Conservation (phyloP, 352 stramenopile species). For the Phytophthora hybrid region DNA sequence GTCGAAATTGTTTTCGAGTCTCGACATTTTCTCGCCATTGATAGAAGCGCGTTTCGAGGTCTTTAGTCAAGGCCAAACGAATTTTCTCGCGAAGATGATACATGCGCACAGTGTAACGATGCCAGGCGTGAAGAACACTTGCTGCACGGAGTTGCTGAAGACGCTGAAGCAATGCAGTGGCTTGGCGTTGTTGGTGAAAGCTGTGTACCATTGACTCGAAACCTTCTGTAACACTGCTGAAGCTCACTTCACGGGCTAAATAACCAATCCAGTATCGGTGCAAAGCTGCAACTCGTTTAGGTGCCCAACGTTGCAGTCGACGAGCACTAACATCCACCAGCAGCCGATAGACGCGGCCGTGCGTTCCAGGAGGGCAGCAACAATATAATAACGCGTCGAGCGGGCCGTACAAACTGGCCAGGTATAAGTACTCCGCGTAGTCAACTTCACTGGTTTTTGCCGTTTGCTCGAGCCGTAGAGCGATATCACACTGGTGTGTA, state of each 20-base stretch:
- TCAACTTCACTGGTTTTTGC: conserved; percentile 12
- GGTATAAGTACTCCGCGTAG: conserved; percentile 32
- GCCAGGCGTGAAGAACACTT: conserved; percentile 15
- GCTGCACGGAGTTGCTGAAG: conserved; percentile 12
- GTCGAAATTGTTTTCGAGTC: conserved; percentile 5
- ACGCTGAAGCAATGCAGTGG: conserved; percentile 15
- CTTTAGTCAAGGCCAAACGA: conserved; percentile 8
- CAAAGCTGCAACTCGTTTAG: conserved; percentile 14
- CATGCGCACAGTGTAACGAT: conserved; percentile 16
- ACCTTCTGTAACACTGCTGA: conserved; percentile 4
- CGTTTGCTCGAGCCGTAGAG: neutral
- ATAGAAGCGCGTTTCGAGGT: conserved; percentile 18
- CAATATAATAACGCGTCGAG: conserved; percentile 27
- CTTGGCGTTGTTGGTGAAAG: conserved; percentile 24
- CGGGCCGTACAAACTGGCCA: conserved; percentile 22
- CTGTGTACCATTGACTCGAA: conserved; percentile 8
- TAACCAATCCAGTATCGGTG: conserved; percentile 20
- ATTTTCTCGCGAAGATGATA: conserved; percentile 22
- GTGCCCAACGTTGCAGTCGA: conserved; percentile 23
- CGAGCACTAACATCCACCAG: conserved; percentile 20
- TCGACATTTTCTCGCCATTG: conserved; percentile 18
- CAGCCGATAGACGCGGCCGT: conserved; percentile 24
- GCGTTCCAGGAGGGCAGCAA: conserved; percentile 23
- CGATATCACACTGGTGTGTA: neutral
- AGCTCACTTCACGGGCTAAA: conserved; percentile 15